phyloP scores from a whole-genome alignment of 1,284 basidiomycete species.

The Ceraceosorus bombacis region DNA sequence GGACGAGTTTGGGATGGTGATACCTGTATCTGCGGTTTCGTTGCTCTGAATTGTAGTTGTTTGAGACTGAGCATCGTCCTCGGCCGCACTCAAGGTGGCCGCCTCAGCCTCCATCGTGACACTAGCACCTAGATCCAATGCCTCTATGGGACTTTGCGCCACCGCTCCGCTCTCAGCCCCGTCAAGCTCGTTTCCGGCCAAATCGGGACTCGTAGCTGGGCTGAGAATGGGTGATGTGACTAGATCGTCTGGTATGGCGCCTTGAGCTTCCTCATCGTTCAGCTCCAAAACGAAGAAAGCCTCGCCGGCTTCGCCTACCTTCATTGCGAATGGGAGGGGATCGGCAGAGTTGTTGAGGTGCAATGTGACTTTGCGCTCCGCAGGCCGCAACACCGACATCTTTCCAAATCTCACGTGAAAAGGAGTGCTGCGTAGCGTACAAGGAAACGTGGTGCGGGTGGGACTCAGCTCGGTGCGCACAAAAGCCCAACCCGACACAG shows the following conservation, averaged over 20 bases:
- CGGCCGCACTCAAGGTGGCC: background rate
- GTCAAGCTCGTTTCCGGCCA: constrained; percentile 5
- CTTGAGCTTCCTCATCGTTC: constrained; percentile 55
- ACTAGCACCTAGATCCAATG: constrained; percentile 27
- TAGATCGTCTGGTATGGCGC: constrained; percentile 79
- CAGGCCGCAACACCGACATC: constrained; percentile 86
- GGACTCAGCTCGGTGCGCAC: background rate
- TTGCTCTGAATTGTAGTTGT: constrained; percentile 2
- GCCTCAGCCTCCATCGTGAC: background rate
- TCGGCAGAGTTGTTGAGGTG: constrained; percentile 44
- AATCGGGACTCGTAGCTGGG: constrained; percentile 37
- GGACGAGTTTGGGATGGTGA: constrained; percentile 1
- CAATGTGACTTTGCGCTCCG: constrained; percentile 67
- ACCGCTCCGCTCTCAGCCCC: background rate
- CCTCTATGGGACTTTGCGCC: constrained; percentile 23
- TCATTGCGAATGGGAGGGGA: constrained; percentile 87
- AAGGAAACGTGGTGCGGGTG: too few species aligned
- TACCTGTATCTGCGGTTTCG: background rate
- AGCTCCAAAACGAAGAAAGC: constrained; percentile 99
- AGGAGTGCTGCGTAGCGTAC: constrained; percentile 62
- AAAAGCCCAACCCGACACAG: background rate
- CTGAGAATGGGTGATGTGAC: constrained; percentile 70
- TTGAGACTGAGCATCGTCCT: background rate
- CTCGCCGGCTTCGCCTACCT: constrained; percentile 96
- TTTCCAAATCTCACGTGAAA: constrained; percentile 99